A percentile compares a stretch with the other conserved stretches of the same genome.
phyloP scores from a whole-genome alignment of 257 asterid genomes.

The Paraleonurus japonicus region DNA sequence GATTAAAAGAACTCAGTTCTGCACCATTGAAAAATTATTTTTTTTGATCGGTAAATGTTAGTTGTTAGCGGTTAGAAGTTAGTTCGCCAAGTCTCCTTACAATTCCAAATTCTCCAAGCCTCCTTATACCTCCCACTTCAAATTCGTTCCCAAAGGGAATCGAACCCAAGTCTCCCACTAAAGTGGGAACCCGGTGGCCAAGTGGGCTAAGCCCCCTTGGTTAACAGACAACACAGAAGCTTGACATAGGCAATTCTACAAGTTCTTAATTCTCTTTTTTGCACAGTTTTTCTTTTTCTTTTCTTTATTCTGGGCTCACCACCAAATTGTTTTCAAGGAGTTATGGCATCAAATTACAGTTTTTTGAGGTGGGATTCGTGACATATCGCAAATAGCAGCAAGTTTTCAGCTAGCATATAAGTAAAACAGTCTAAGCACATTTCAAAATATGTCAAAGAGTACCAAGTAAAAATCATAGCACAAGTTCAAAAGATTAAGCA shows the following conservation, averaged over 20 bases:
- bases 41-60: no score
- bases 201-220: no score
- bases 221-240: background rate
- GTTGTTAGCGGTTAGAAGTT: no score
- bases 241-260: conserved; percentile 1
- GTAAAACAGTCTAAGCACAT: background rate
- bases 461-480: background rate
- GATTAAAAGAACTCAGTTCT: conserved; percentile 16
- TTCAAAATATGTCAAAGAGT: background rate
- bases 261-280: background rate
- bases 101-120: no score
- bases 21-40: conserved; percentile 14
- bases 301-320: background rate
- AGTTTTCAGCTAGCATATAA: conserved; percentile 1
- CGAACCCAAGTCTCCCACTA: no score
- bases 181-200: no score
- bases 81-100: no score
- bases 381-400: background rate
- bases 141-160: no score
- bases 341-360: background rate
- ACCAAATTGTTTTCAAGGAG: no score
- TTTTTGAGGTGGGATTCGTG: background rate
- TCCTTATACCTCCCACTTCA: no score
- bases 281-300: background rate
- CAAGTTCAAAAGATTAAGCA: background rate